Evolutionary conservation across 345 rosid genomes (phyloP).

Genomic region (Mallotus nudiflorus): DNA sequence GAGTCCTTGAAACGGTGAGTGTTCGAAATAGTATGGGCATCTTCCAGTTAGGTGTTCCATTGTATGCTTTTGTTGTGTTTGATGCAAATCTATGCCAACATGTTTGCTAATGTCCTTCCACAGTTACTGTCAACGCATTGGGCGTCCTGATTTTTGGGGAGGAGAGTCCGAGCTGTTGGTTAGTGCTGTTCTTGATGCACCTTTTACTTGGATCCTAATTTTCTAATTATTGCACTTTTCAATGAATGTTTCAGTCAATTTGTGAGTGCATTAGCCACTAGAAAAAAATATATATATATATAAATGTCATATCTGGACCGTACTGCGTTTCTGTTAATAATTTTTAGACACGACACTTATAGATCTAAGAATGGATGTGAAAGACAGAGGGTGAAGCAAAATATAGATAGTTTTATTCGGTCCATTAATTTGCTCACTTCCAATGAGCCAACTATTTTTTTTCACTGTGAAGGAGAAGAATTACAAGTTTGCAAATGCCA

Average conservation of each 20-base stretch:
- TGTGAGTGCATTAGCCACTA: background rate
- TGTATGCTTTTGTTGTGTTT: background rate
- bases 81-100: slow-evolving; percentile 8
- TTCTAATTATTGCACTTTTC: background rate
- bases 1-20: slow-evolving; percentile 74
- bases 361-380: background rate
- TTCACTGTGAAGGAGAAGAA: background rate
- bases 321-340: background rate
- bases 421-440: background rate
- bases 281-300: too few relatives aligned
- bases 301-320: background rate
- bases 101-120: slow-evolving; percentile 9
- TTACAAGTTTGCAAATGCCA: background rate
- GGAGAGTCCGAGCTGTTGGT: slow-evolving; percentile 96
- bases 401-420: background rate
- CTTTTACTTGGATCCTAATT: background rate
- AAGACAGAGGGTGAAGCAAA: background rate
- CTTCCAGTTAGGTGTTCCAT: slow-evolving; percentile 7
- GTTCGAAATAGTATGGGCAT: background rate
- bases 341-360: background rate
- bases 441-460: background rate
- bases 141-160: slow-evolving; percentile 82
- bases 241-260: background rate
- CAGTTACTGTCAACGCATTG: slow-evolving; percentile 81
- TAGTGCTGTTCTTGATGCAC: slow-evolving; percentile 29